These are phyloP conservation scores for Psilocybe cyanescens DNA, from an alignment of 768 basidiomycete species.

Conservation along the genomic window DNA sequence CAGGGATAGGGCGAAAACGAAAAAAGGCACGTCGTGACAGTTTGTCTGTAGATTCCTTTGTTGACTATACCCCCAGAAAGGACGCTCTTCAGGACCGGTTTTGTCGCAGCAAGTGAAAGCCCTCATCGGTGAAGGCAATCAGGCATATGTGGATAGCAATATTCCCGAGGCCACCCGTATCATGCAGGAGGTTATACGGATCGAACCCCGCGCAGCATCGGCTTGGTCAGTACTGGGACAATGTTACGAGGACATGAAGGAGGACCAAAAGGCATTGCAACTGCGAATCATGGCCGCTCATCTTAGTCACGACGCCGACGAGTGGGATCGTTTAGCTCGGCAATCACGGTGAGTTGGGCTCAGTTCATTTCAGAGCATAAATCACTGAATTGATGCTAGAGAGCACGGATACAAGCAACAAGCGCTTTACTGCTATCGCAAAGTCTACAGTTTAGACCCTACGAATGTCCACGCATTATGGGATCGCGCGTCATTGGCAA, in stretches of 20 bases:
- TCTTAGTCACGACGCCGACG: constrained; percentile 80
- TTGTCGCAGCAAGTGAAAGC: constrained; percentile 74
- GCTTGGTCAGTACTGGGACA: constrained; percentile 91
- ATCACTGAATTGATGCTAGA: constrained; percentile 34
- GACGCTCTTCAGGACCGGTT: constrained; percentile 48
- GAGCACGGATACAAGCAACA: constrained; percentile 79
- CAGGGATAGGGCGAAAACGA: constrained; percentile 66
- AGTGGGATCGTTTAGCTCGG: constrained; percentile 82
- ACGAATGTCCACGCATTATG: constrained; percentile 84
- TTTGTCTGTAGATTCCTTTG: not conserved
- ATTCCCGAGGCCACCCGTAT: constrained; percentile 70
- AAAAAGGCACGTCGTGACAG: constrained; percentile 42
- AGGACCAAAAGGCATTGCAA: constrained; percentile 75
- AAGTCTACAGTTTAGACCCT: constrained; percentile 79
- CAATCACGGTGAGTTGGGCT: constrained; percentile 61
- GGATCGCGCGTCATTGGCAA: constrained; percentile 85
- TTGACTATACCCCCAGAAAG: constrained; percentile 30
- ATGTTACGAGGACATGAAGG: constrained; percentile 75
- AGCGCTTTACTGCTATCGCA: constrained; percentile 90
- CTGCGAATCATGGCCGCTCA: constrained; percentile 91
- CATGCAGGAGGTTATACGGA: constrained; percentile 92
- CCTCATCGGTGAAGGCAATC: constrained; percentile 85
- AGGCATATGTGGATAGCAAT: constrained; percentile 78
- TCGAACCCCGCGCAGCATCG: constrained; percentile 81
- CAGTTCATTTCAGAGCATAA: not conserved